These are phyloP conservation scores for Tylopilus sp. DNA, from an alignment of 768 basidiomycete genomes.

Conservation along the genomic window DNA sequence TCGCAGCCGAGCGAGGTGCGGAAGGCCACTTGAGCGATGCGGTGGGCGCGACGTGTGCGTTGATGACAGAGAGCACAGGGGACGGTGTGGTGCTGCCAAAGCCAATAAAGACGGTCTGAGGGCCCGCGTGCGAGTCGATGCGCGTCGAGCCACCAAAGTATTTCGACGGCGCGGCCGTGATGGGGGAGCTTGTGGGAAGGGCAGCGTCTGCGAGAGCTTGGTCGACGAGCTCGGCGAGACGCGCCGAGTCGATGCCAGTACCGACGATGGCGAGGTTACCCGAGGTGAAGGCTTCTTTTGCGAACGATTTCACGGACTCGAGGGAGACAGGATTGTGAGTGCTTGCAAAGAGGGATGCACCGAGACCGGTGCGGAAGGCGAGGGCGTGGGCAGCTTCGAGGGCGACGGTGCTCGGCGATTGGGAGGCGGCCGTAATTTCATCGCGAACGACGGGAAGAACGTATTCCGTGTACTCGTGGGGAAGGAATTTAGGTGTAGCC, in stretches of 20 bases:
- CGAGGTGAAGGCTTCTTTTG: constrained; percentile 67
- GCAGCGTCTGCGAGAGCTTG: constrained; percentile 50
- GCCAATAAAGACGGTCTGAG: constrained; percentile 82
- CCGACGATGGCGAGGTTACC: constrained; percentile 85
- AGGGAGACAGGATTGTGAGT: constrained; percentile 59
- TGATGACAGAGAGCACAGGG: constrained; percentile 74
- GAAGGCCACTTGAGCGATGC: constrained; percentile 85
- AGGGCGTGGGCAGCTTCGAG: constrained; percentile 85
- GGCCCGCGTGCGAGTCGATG: constrained; percentile 55
- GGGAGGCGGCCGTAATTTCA: constrained; percentile 60
- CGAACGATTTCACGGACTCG: constrained; percentile 71
- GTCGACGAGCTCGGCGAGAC: constrained; percentile 69
- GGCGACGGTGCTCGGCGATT: constrained; percentile 64
- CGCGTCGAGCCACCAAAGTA: constrained; percentile 90
- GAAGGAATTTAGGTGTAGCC: constrained; percentile 76
- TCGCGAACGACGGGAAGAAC: constrained; percentile 67
- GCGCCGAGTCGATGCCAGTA: constrained; percentile 73
- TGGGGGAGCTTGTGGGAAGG: constrained; percentile 36
- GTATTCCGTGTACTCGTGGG: constrained; percentile 73
- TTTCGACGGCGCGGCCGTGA: constrained; percentile 28
- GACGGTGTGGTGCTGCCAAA: constrained; percentile 71
- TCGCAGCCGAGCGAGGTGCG: constrained; percentile 53
- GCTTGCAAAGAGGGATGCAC: constrained; percentile 84
- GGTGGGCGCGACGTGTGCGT: constrained; percentile 74
- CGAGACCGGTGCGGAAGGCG: constrained; percentile 94